Evolutionary conservation across 768 basidiomycete genomes (phyloP).

Genomic region (Naganishia vaughanmartiniae): DNA sequence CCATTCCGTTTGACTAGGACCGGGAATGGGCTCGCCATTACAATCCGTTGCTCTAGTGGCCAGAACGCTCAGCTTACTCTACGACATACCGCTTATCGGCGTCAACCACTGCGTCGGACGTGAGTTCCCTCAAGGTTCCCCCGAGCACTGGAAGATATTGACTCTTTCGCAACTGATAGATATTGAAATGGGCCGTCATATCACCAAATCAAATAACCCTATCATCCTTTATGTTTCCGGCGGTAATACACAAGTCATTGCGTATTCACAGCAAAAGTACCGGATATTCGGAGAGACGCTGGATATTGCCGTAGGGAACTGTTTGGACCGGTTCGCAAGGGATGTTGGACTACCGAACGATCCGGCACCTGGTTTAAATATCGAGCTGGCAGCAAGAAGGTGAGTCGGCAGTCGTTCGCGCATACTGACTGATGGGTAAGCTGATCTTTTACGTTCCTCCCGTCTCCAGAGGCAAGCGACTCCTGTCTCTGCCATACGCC

Average conservation of each 20-base stretch:
- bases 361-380: slow-evolving; percentile 93
- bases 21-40: slow-evolving; percentile 98
- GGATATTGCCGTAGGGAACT: slow-evolving; percentile 99
- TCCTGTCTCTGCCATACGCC: slow-evolving; percentile 82
- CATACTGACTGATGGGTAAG: not conserved
- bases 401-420: slow-evolving; percentile 48
- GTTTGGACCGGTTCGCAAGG: slow-evolving; percentile 92
- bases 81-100: slow-evolving; percentile 84
- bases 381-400: slow-evolving; percentile 93
- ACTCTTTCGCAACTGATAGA: slow-evolving; percentile 59
- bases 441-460: not conserved
- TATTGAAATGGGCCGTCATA: slow-evolving; percentile 96
- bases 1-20: slow-evolving; percentile 60
- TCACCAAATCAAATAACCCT: slow-evolving; percentile 90
- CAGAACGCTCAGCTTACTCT: slow-evolving; percentile 80
- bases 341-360: slow-evolving; percentile 93
- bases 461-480: slow-evolving; percentile 67
- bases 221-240: slow-evolving; percentile 97
- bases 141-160: not conserved
- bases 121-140: slow-evolving; percentile 55
- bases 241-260: slow-evolving; percentile 98
- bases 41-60: slow-evolving; percentile 94
- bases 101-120: slow-evolving; percentile 99
- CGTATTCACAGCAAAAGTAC: slow-evolving; percentile 94
- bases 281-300: slow-evolving; percentile 98